Evolutionary conservation across 371 early-diverging fungal genomes (phyloP), one percentile per base, ranked within the genome.

Genomic region (Saksenaea vasiformis): DNA sequence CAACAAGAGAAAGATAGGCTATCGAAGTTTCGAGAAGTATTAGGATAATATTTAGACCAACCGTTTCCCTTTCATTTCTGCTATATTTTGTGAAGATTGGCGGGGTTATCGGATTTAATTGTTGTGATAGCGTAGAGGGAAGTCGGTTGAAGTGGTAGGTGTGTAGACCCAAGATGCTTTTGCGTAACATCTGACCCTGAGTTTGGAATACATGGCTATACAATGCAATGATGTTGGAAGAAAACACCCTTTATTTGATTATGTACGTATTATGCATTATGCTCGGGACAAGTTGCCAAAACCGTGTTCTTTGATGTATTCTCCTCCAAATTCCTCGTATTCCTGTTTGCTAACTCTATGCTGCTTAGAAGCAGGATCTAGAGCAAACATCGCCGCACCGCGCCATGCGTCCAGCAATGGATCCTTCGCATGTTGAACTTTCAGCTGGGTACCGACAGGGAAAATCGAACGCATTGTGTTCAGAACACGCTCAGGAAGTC

Each of bases 331-430:
- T 70, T 95, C 96, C 41, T 91, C 84, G 69, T 94, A 95, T 59
- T 91, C 87, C 56, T 85, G 71, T 28, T 77, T 65, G 3, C 90
- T 91, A 11, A 95, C 78, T 27, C 73, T 79, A 14, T 72, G 72
- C 53, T 73, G 74, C 19, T 64, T 54, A 68, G 84, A 84, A 0
- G 34, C 34, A 11, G 66, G 38, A 39, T 76, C 65, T 28, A 66
- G 62, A 24, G 77, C 74, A 58, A 82, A 69, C 71, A 83, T 78
- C 24, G 94, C 89, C 0, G 95, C 96, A 9, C 96, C 96, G 3
- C 74, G 77, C 96, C 96, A 96, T 10, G 92, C 92, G 72, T 95
- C 95, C 51, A 89, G 65, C 55, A 87, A 41, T 19, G 93, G 90
- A 71, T 95, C 85, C 0, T 72, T 68, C 0, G 96, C 95, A 14